A percentile compares a stretch with the other conserved stretches of the same genome.
Conservation (phyloP, 2,329 filamentous ascomycete species). For the Pseudogymnoascus sp. region DNA sequence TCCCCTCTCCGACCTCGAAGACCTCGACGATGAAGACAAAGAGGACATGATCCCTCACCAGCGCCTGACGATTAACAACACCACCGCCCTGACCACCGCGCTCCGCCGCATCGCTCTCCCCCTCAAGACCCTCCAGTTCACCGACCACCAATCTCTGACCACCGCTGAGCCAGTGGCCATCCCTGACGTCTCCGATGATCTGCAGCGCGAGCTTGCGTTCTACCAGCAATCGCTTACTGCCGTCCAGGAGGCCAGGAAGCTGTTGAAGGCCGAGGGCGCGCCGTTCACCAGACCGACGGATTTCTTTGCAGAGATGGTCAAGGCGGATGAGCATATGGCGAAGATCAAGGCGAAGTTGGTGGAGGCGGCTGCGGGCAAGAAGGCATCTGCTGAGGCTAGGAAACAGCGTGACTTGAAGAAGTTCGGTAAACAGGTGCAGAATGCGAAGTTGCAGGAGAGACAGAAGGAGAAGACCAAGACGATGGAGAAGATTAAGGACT, state of each 20-base stretch:
- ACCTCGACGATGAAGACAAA: constrained; percentile 68
- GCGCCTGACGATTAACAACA: constrained; percentile 96
- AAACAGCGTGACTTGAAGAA: constrained; percentile 95
- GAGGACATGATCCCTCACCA: constrained; percentile 86
- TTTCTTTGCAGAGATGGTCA: constrained; percentile 99
- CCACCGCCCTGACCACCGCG: constrained; percentile 70
- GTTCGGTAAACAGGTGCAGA: constrained; percentile 97
- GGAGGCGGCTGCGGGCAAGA: constrained; percentile 86
- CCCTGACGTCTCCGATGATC: constrained; percentile 80
- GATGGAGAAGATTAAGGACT: constrained; percentile 85
- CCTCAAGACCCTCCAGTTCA: constrained; percentile 65
- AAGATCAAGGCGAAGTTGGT: constrained; percentile 90
- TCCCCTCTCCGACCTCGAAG: constrained; percentile 79
- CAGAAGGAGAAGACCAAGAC: constrained; percentile 88
- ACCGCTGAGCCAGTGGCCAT: constrained; percentile 64
- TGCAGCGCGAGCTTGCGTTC: constrained; percentile 86
- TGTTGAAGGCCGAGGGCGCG: constrained; percentile 73
- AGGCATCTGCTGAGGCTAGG: constrained; percentile 83
- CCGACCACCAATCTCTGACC: constrained; percentile 71
- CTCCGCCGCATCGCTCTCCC: constrained; percentile 73
- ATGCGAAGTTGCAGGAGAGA: constrained; percentile 90
- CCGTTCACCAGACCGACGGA: constrained; percentile 84
- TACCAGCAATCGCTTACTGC: constrained; percentile 83
- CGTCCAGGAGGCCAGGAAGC: constrained; percentile 62
- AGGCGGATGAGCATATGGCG: constrained; percentile 97